Percentiles rank a stretch among this genome's conserved stretches.
Evolutionary conservation across 1,284 basidiomycete species (phyloP).

Genomic region (Microbotryum intermedium): DNA sequence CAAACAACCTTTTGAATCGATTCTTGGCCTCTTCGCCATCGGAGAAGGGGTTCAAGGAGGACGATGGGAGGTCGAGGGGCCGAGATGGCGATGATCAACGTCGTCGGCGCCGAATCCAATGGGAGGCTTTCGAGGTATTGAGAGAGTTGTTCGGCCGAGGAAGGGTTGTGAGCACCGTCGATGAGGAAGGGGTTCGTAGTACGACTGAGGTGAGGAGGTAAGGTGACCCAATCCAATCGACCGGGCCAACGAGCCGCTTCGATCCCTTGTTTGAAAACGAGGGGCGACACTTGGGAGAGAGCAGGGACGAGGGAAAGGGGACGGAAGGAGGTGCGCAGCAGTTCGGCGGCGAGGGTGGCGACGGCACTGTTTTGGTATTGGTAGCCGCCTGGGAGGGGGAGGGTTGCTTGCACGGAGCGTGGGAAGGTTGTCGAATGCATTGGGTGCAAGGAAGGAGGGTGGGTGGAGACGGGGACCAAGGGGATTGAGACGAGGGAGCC

Average conservation of each 20-base stretch:
- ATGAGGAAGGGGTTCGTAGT: constrained; percentile 50
- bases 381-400: constrained; percentile 66
- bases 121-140: constrained; percentile 56
- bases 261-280: constrained; percentile 54
- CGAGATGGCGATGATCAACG: constrained; percentile 25
- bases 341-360: constrained; percentile 57
- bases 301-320: constrained; percentile 28
- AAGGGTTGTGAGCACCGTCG: constrained; percentile 94
- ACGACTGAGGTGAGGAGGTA: not conserved
- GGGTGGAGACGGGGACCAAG: not conserved
- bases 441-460: not conserved
- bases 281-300: constrained; percentile 43
- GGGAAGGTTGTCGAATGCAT: no score
- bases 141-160: constrained; percentile 62
- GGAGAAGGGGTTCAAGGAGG: constrained; percentile 66
- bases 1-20: constrained; percentile 39
- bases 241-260: constrained; percentile 64
- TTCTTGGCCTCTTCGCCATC: constrained; percentile 61
- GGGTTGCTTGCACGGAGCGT: not conserved
- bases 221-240: constrained; percentile 63
- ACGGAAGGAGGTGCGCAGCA: constrained; percentile 49
- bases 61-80: constrained; percentile 42
- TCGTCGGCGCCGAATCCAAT: constrained; percentile 23
- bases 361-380: constrained; percentile 72
- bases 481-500: not conserved